Conservation (phyloP, 2,329 filamentous ascomycete genomes). For the Delphinella strobiligena region DNA sequence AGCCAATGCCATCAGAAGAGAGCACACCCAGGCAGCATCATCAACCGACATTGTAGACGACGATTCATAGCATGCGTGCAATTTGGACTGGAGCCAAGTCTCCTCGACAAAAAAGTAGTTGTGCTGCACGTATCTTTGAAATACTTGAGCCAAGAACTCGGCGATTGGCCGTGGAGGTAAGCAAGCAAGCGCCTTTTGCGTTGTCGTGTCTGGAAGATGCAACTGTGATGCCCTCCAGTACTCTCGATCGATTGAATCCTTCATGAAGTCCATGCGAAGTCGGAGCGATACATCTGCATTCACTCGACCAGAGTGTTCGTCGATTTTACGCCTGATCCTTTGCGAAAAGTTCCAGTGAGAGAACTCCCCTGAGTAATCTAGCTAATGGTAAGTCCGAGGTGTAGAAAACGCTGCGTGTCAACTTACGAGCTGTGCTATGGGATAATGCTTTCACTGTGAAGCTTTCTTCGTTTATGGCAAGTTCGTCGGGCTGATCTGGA, state of each 20-base stretch:
- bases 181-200: slow-evolving; percentile 26
- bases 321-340: slow-evolving; percentile 30
- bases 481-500: slow-evolving; percentile 21
- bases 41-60: slow-evolving; percentile 23
- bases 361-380: slow-evolving; percentile 34
- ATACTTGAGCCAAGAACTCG: slow-evolving; percentile 30
- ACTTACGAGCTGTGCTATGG: slow-evolving; percentile 28
- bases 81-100: slow-evolving; percentile 27
- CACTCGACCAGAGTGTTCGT: slow-evolving; percentile 9
- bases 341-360: slow-evolving; percentile 33
- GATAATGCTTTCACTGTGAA: slow-evolving; percentile 28
- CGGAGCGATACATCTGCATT: background rate
- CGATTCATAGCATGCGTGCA: slow-evolving; percentile 26
- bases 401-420: slow-evolving; percentile 1
- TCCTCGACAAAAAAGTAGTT: slow-evolving; percentile 33
- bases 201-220: slow-evolving; percentile 26
- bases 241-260: slow-evolving; percentile 26
- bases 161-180: slow-evolving; percentile 32
- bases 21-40: slow-evolving; percentile 28
- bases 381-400: background rate
- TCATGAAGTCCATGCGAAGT: slow-evolving; percentile 10
- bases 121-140: slow-evolving; percentile 31
- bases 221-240: slow-evolving; percentile 31
- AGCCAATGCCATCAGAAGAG: slow-evolving; percentile 29
- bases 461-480: slow-evolving; percentile 29